phyloP scores from a whole-genome alignment of 2,329 filamentous ascomycete genomes.

The Myriosclerotinia scirpicola region DNA sequence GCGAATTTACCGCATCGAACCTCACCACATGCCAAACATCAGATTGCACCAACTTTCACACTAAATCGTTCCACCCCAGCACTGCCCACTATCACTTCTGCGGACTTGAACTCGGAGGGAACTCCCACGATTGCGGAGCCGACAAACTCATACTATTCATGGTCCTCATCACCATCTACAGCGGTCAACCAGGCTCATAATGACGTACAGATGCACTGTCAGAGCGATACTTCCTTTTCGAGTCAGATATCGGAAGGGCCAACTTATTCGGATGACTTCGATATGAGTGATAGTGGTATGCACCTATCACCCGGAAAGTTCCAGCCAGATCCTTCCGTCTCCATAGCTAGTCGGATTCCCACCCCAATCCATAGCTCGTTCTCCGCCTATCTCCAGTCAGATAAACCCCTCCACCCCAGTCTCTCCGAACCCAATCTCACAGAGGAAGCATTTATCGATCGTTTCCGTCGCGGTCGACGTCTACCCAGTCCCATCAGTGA shows the following conservation, averaged over 20 bases:
- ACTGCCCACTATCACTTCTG: conserved; percentile 39
- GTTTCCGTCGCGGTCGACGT: conserved; percentile 35
- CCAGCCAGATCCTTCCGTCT: conserved; percentile 36
- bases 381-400: conserved; percentile 26
- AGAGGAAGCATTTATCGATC: conserved; percentile 32
- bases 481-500: conserved; percentile 42
- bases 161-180: conserved; percentile 35
- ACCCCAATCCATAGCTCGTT: conserved; percentile 42
- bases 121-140: conserved; percentile 25
- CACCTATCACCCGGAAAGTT: conserved; percentile 38
- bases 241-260: conserved; percentile 35
- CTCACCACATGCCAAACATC: conserved; percentile 32
- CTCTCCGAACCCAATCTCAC: conserved; percentile 40
- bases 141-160: conserved; percentile 34
- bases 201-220: conserved; percentile 25
- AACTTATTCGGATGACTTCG: conserved; percentile 38
- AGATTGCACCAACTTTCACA: conserved; percentile 29
- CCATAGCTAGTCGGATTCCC: conserved; percentile 38
- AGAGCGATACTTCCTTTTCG: conserved; percentile 28
- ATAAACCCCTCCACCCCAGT: conserved; percentile 25
- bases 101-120: conserved; percentile 39
- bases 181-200: conserved; percentile 30
- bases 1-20: conserved; percentile 36
- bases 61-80: conserved; percentile 31
- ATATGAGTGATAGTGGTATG: conserved; percentile 38